Evolutionary conservation across 495 filamentous ascomycete genomes (phyloP).

Genomic region (Talaromyces stipitatus): DNA sequence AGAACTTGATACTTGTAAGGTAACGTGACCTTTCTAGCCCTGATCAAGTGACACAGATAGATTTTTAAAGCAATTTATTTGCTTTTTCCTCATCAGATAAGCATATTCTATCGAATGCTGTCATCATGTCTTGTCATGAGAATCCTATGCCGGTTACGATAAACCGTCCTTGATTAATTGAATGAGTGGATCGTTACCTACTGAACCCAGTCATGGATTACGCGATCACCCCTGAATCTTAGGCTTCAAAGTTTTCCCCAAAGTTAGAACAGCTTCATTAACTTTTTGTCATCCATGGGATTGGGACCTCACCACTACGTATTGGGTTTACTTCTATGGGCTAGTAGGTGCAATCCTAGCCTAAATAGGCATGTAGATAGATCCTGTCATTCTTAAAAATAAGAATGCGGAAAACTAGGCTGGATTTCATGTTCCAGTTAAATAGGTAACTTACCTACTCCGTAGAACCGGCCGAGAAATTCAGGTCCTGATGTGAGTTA

Average conservation of each 20-base stretch:
- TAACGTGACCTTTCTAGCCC: neutral
- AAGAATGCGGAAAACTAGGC: neutral
- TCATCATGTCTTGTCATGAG: neutral
- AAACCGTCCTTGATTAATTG: neutral
- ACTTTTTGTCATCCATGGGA: neutral
- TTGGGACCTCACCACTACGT: neutral
- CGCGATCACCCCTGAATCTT: neutral
- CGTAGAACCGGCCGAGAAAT: neutral
- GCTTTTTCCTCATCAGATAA: neutral
- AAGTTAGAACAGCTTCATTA: neutral
- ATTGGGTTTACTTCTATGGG: neutral
- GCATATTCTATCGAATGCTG: neutral
- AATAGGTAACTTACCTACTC: no score
- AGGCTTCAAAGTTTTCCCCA: neutral
- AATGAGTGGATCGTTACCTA: neutral
- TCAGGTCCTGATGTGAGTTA: neutral
- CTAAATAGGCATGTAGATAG: neutral
- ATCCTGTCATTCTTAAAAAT: neutral
- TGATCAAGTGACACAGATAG: neutral
- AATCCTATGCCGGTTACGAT: neutral
- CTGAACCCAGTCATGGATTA: neutral
- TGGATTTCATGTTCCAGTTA: neutral
- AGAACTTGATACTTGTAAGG: neutral
- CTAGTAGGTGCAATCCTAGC: neutral
- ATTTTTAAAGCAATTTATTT: neutral